These are phyloP conservation scores for Echeveria elegans DNA, from an alignment of 164 flowering plant species.

Conservation along the genomic window DNA sequence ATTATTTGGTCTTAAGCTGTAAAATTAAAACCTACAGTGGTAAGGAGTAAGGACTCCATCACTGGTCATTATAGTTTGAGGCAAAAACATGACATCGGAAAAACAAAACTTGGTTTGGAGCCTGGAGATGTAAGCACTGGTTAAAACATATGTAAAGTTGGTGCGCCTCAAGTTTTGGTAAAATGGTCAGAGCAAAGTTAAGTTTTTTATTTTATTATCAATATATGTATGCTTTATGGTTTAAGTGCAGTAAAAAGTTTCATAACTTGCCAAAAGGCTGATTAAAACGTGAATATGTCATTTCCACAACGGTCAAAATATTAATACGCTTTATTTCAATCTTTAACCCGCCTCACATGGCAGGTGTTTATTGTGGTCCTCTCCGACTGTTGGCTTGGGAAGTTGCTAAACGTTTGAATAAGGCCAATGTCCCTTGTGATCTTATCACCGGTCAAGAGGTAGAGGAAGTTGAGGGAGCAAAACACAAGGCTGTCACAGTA, in stretches of 20 bases:
- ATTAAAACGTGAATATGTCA: neutral
- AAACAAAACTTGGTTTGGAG: neutral
- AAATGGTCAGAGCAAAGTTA: neutral
- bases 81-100: neutral
- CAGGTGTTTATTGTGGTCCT: constrained; percentile 95
- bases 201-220: neutral
- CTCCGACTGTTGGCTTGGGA: constrained; percentile 94
- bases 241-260: neutral
- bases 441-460: constrained; percentile 87
- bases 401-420: constrained; percentile 75
- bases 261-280: neutral
- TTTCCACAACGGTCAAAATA: neutral
- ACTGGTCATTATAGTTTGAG: neutral
- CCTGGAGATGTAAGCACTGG: neutral
- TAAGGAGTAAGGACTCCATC: neutral
- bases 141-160: neutral
- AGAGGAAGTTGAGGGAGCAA: constrained; percentile 78
- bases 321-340: neutral
- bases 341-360: neutral
- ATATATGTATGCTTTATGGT: neutral
- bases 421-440: constrained; percentile 77
- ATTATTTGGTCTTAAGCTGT: neutral
- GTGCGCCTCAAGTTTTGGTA: neutral
- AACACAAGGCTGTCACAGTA: constrained; percentile 84
- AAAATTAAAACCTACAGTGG: neutral